A percentile compares a stretch with the other conserved stretches of the same genome.
Conservation (phyloP, 2,329 filamentous ascomycete species). For the Chaetomium globosum region DNA sequence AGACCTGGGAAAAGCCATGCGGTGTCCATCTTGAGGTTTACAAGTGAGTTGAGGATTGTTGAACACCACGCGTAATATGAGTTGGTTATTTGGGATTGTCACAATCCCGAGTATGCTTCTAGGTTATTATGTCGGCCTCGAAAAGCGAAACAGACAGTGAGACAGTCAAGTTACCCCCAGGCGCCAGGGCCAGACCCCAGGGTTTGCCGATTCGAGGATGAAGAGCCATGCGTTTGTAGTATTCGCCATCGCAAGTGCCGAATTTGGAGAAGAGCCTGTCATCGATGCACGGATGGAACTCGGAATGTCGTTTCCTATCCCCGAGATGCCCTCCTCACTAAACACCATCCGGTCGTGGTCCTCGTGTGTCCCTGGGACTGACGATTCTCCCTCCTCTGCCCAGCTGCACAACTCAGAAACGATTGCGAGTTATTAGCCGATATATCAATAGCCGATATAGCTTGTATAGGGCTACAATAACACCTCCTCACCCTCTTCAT, state of each 20-base stretch:
- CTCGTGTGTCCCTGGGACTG: background rate
- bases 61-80: no score
- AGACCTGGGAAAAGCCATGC: no score
- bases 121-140: no score
- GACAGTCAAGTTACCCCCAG: no score
- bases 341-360: background rate
- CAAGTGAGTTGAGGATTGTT: no score
- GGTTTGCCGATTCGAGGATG: background rate
- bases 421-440: background rate
- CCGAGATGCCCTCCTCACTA: background rate
- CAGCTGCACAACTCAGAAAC: background rate
- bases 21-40: no score
- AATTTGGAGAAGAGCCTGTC: background rate
- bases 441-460: background rate
- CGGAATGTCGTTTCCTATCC: constrained; percentile 1
- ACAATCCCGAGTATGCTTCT: no score
- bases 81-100: no score
- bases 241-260: background rate
- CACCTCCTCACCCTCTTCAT: background rate
- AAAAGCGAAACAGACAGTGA: no score
- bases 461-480: background rate
- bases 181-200: background rate
- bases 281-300: background rate
- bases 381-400: no score
- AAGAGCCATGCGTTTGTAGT: background rate